Evolutionary conservation across 2,329 filamentous ascomycete genomes (phyloP).

Genomic region (Sphaerostilbella broomeana): DNA sequence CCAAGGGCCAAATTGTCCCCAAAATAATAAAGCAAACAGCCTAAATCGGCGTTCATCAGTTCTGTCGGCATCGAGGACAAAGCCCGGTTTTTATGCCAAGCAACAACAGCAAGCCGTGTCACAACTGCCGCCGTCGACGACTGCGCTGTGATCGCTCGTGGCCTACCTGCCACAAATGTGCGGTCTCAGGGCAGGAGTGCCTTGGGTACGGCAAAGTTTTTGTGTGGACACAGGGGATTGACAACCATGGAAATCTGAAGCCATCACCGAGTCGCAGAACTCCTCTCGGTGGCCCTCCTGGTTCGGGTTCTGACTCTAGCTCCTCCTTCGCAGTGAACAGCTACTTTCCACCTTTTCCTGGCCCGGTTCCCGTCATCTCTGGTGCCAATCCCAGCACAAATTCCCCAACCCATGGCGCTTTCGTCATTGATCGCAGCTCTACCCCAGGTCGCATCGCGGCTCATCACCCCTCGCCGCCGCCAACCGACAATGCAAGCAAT

Average conservation of each 20-base stretch:
- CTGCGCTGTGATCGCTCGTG: conserved; percentile 56
- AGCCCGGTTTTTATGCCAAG: conserved; percentile 25
- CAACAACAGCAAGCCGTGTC: conserved; percentile 15
- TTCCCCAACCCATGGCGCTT: not conserved
- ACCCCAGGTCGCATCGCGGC: conserved; percentile 1
- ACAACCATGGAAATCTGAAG: conserved; percentile 41
- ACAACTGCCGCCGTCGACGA: conserved; percentile 23
- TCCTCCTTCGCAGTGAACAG: conserved; percentile 6
- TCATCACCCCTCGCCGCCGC: conserved; percentile 10
- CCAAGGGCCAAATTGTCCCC: too few species aligned
- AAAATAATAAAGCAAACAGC: too few species aligned
- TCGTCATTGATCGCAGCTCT: conserved; percentile 4
- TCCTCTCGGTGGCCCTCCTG: conserved; percentile 9
- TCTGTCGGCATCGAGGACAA: conserved; percentile 14
- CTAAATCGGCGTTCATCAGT: conserved; percentile 2
- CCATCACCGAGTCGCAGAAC: conserved; percentile 22
- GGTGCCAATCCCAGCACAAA: not conserved
- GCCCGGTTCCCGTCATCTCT: not conserved
- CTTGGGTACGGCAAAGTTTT: conserved; percentile 56
- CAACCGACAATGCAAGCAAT: conserved; percentile 1
- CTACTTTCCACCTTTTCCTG: conserved; percentile 12
- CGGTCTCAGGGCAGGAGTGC: conserved; percentile 48
- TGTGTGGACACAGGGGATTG: conserved; percentile 51
- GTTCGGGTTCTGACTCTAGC: conserved; percentile 6
- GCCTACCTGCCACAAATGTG: conserved; percentile 54